A percentile compares a stretch with the other conserved stretches of the same genome.
phyloP scores from a whole-genome alignment of 2,329 filamentous ascomycete species.

The Stagonosporopsis rhizophila region DNA sequence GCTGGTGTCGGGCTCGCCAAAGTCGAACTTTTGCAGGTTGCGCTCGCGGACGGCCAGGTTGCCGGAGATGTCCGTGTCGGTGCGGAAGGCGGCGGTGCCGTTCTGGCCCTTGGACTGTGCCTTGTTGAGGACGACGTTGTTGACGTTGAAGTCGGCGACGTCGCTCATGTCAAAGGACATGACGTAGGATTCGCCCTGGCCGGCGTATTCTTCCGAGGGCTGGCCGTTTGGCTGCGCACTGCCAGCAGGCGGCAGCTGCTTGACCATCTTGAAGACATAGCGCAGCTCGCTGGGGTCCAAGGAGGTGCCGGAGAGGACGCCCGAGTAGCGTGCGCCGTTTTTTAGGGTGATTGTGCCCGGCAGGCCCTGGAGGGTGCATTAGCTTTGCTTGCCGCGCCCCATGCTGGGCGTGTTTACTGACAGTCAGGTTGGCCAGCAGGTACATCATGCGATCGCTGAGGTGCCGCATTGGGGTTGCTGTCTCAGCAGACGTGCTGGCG shows the following conservation, averaged over 20 bases:
- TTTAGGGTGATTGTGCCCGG: slow-evolving; percentile 63
- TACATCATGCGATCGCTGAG: slow-evolving; percentile 67
- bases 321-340: slow-evolving; percentile 66
- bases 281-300: slow-evolving; percentile 61
- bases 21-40: slow-evolving; percentile 81
- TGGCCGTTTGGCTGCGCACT: slow-evolving; percentile 58
- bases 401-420: slow-evolving; percentile 49
- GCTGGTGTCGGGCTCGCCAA: slow-evolving; percentile 68
- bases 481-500: slow-evolving; percentile 55
- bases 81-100: slow-evolving; percentile 72
- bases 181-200: slow-evolving; percentile 56
- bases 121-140: slow-evolving; percentile 61
- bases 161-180: slow-evolving; percentile 70
- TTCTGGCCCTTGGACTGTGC: slow-evolving; percentile 62
- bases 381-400: slow-evolving; percentile 12
- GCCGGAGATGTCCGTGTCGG: slow-evolving; percentile 87
- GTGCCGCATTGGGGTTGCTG: slow-evolving; percentile 63
- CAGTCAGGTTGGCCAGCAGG: slow-evolving; percentile 65
- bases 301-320: slow-evolving; percentile 65
- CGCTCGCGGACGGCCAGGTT: slow-evolving; percentile 73
- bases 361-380: slow-evolving; percentile 57
- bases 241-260: slow-evolving; percentile 54
- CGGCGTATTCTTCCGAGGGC: slow-evolving; percentile 53
- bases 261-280: slow-evolving; percentile 71
- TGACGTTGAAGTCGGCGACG: slow-evolving; percentile 62